Evolutionary conservation across 768 basidiomycete species (phyloP), one percentile per base, ranked within the genome.

Genomic region (Auricularia cornea): DNA sequence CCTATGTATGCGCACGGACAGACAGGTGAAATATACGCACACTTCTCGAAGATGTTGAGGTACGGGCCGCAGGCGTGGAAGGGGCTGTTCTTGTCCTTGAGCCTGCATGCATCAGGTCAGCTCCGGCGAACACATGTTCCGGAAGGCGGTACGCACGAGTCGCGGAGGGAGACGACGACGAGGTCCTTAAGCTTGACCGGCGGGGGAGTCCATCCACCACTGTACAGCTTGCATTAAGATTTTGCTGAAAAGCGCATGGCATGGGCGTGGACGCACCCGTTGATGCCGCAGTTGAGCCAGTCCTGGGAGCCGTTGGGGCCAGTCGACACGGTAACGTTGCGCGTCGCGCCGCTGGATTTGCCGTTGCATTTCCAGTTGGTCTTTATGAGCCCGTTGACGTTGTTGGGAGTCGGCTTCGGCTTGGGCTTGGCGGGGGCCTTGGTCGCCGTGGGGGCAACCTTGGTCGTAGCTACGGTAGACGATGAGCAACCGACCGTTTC

Each of bases 121-220:
- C 20, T 23, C 23, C 16, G 35, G 35, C 35, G 20, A 48, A 18
- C 11, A 48, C 23, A 48, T 5, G 44, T 20, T 20, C 16, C 16
- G 20, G 23, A 5, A 40, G 44, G 20, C 6, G 23, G 23, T 48
- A 48, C 44, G 44, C 16, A 48, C 44, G 87, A 85, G 2, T 73
- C 32, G 41, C 23, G n/a, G 28, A 33, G 54, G 12, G 18, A 28
- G 28, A 57, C 52, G 29, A 59, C 14, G 16, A 35, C 35, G 33
- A 78, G 70, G 62, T 89, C 80, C 41, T 77, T 60, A 11, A 89
- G 68, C 8, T 72, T 72, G 62, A 94, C 75, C 62, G 72, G 70
- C 18, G 91, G 89, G 18, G 93, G 91, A 57, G 74, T 81, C 92
- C 92, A 94, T 31, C 88, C 88, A 69, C 91, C 94, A 75, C 89